phyloP scores from a whole-genome alignment of 805 yeast genomes.

The Tetrapisispora taiwanensis region DNA sequence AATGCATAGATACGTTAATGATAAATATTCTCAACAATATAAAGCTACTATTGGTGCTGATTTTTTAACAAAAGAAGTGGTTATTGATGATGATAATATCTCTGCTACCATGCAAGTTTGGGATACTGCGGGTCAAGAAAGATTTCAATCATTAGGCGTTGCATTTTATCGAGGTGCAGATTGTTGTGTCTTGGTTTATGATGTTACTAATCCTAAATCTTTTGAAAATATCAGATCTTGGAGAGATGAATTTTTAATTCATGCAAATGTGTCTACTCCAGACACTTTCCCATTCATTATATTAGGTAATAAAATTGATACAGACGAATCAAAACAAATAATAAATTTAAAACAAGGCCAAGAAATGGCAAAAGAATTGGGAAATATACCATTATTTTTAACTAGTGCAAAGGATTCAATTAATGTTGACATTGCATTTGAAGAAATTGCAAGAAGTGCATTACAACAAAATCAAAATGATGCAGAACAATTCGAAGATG shows the following conservation, averaged over 20 bases:
- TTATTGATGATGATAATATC: constrained; percentile 51
- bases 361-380: constrained; percentile 49
- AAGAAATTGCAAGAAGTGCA: constrained; percentile 91
- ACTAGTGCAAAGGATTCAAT: constrained; percentile 97
- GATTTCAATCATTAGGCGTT: constrained; percentile 93
- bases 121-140: constrained; percentile 99
- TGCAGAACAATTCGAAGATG: constrained; percentile 81
- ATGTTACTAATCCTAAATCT: constrained; percentile 89
- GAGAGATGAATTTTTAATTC: constrained; percentile 92
- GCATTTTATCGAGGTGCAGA: constrained; percentile 98
- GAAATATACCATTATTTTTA: constrained; percentile 86
- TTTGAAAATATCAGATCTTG: constrained; percentile 82
- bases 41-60: constrained; percentile 98
- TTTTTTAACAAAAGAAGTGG: constrained; percentile 82
- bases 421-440: constrained; percentile 91
- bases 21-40: constrained; percentile 88
- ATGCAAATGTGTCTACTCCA: constrained; percentile 87
- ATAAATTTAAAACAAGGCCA: constrained; percentile 52
- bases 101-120: constrained; percentile 61
- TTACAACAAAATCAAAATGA: constrained; percentile 68
- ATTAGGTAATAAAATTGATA: constrained; percentile 89
- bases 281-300: constrained; percentile 93
- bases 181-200: constrained; percentile 92
- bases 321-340: constrained; percentile 79
- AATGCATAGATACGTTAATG: constrained; percentile 95